Evolutionary conservation across 306 rosid species (phyloP).

Genomic region (Amphicarpaea edgeworthii): DNA sequence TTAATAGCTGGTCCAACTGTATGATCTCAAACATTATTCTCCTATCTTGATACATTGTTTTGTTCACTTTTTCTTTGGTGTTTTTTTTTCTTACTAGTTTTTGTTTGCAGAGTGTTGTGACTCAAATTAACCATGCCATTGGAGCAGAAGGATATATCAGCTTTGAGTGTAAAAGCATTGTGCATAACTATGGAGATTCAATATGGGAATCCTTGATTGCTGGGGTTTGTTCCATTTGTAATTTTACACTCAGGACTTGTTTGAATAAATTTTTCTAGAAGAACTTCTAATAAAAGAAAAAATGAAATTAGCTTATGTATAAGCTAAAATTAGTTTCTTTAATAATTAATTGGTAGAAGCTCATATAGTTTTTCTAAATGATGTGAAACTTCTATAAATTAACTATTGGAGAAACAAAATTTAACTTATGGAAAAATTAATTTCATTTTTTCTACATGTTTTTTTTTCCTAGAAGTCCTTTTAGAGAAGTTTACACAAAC

Average conservation of each 20-base stretch:
- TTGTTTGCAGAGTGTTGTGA: slow-evolving; percentile 63
- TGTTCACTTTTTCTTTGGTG: slow-evolving; percentile 1
- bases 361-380: no score
- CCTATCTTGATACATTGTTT: slow-evolving; percentile 1
- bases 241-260: slow-evolving; percentile 15
- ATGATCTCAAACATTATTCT: slow-evolving; percentile 46
- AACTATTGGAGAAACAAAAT: no score
- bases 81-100: slow-evolving; percentile 39
- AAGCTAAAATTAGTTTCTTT: no score
- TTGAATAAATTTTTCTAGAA: no score
- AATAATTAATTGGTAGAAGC: no score
- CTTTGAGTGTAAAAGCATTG: slow-evolving; percentile 68
- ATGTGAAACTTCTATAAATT: no score
- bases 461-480: no score
- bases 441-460: no score
- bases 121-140: slow-evolving; percentile 82
- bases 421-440: no score
- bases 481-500: no score
- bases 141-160: slow-evolving; percentile 76
- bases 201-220: slow-evolving; percentile 71
- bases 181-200: slow-evolving; percentile 61
- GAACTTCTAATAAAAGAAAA: no score
- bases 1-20: slow-evolving; percentile 83
- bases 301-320: no score
- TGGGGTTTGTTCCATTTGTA: slow-evolving; percentile 59